Evolutionary conservation across 176 grass and related monocot species (phyloP).

Genomic region (Triticum turgidum): DNA sequence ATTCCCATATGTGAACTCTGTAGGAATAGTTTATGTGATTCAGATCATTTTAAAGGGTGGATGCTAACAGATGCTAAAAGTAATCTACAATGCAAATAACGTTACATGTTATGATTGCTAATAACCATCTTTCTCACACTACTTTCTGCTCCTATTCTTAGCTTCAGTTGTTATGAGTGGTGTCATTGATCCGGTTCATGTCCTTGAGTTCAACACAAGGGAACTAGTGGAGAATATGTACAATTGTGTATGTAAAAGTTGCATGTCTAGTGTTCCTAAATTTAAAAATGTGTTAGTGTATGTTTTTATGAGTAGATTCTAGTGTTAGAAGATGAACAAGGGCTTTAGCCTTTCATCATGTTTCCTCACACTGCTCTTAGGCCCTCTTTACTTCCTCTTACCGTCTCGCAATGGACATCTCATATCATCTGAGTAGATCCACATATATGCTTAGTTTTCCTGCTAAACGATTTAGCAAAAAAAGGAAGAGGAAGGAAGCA

Average conservation of each 20-base stretch:
- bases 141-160: background rate
- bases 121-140: background rate
- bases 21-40: background rate
- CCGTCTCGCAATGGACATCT: background rate
- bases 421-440: background rate
- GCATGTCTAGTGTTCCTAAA: too few relatives aligned
- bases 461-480: too few relatives aligned
- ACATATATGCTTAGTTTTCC: too few relatives aligned
- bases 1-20: background rate
- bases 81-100: too few relatives aligned
- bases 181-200: background rate
- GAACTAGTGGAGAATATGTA: background rate
- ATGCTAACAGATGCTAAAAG: too few relatives aligned
- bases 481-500: too few relatives aligned
- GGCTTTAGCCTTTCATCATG: constrained; percentile 18
- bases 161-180: background rate
- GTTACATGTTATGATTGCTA: background rate
- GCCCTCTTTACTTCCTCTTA: constrained; percentile 24
- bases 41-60: too few relatives aligned
- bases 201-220: background rate
- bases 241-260: background rate
- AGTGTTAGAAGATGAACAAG: background rate
- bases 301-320: background rate
- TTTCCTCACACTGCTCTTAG: constrained; percentile 21
- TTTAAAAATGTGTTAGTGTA: too few relatives aligned